Evolutionary conservation across 345 rosid species (phyloP), one percentile per base, ranked within the genome.

Genomic region (Populus davidiana): DNA sequence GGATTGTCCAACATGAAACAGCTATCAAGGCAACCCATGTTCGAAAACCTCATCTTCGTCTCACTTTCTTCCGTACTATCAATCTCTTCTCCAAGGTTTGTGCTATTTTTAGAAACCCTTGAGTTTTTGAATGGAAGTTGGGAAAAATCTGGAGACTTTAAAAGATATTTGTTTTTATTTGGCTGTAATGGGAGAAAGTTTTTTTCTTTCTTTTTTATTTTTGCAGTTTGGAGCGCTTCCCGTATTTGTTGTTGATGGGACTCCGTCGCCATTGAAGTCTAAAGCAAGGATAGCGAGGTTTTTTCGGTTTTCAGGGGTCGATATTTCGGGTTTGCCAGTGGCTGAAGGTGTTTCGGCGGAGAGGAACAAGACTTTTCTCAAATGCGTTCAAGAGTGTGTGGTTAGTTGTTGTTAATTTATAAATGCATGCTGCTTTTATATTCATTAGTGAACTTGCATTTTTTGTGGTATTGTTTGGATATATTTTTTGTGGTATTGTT

Each of bases 151-250:
- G 61, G n/a, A 20, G 61, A 54, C n/a, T 21, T 54, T 54, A 3
- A 8, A 54, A 54, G 62, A n/a, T 8, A n/a, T 10, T 2, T 56
- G 27, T 8, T 56, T n/a, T 56, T 18, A 13, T 78, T 50, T 25
- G 29, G 20, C 2, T 52, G 43, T 38, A 38, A 31, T 17, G 6
- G 16, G 27, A 17, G 0, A 16, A 21, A 23, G 67, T 50, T 81
- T 8, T 13, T 63, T 44, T 2, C 9, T 16, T 21, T 54, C 20
- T 50, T n/a, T 41, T 33, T 70, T 71, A 35, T 7, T 71, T 54
- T 77, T 78, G 84, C 86, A 93, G 99, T 90, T 90, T 86, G 98
- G 99, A 78, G 99, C 91, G 8, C 92, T 83, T 80, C 98, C 95
- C 5, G 88, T 92, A 18, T 96, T 96, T 84, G 91, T 96, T 69